Conservation (phyloP, 495 filamentous ascomycete species). For the Xylaria venustula region DNA sequence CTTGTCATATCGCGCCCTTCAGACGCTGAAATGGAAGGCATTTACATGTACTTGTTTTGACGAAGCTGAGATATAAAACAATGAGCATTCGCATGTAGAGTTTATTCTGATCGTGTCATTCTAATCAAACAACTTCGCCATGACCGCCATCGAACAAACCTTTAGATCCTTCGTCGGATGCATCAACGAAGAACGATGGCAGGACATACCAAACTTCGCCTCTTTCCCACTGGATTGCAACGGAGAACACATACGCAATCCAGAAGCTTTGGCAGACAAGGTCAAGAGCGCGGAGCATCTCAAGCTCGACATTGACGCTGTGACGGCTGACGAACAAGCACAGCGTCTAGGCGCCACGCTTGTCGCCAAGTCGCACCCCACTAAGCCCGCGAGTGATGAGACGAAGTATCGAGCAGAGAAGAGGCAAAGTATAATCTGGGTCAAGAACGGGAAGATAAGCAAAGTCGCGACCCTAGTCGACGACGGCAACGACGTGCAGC, state of each 20-base stretch:
- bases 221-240: not conserved
- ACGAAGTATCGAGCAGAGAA: not conserved
- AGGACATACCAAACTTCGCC: conserved; percentile 18
- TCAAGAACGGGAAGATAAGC: conserved; percentile 23
- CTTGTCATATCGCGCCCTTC: not conserved
- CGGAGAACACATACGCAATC: not conserved
- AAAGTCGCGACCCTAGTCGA: conserved; percentile 21
- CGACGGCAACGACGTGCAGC: conserved; percentile 17
- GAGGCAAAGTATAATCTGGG: conserved; percentile 22
- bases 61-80: too few species aligned
- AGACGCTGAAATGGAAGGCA: too few species aligned
- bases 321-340: conserved; percentile 20
- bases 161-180: conserved; percentile 18
- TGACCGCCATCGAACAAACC: conserved; percentile 14
- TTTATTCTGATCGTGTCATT: not conserved
- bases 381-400: not conserved
- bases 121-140: not conserved
- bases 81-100: too few species aligned
- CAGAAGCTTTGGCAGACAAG: not conserved
- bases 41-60: too few species aligned
- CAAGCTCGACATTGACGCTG: conserved; percentile 18
- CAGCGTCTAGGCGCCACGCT: conserved; percentile 11
- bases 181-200: conserved; percentile 22
- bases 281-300: conserved; percentile 17
- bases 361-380: conserved; percentile 2